Percentiles rank a stretch among this genome's conserved stretches.
These are phyloP conservation scores for Primulina huaijiensis DNA, from an alignment of 257 asterid genomes.

Conservation along the genomic window DNA sequence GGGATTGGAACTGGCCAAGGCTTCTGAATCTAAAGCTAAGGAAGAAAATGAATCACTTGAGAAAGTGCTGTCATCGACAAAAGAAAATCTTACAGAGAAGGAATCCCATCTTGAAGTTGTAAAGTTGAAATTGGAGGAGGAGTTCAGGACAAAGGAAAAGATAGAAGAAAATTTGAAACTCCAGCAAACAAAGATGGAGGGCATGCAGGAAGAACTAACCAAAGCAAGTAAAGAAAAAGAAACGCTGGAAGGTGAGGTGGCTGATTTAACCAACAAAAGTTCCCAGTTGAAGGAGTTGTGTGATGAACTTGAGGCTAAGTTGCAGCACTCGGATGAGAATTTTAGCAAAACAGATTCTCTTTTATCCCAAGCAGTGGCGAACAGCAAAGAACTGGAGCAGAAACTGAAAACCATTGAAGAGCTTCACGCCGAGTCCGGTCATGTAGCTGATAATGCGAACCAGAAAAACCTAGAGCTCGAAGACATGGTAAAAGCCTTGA, in stretches of 20 bases:
- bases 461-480: conserved; percentile 65
- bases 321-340: conserved; percentile 75
- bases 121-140: conserved; percentile 54
- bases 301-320: conserved; percentile 69
- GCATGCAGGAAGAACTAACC: conserved; percentile 47
- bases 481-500: conserved; percentile 43
- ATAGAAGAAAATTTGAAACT: conserved; percentile 40
- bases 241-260: conserved; percentile 54
- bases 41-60: conserved; percentile 56
- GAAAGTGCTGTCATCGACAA: conserved; percentile 37
- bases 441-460: conserved; percentile 41
- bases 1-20: conserved; percentile 49
- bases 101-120: conserved; percentile 51
- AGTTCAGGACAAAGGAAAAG: conserved; percentile 39
- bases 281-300: conserved; percentile 65
- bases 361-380: conserved; percentile 66
- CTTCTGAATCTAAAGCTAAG: conserved; percentile 55
- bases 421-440: conserved; percentile 61
- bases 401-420: conserved; percentile 66
- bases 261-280: conserved; percentile 48
- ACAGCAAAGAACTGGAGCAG: conserved; percentile 66
- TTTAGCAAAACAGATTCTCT: conserved; percentile 69
- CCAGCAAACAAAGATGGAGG: conserved; percentile 44
- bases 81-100: conserved; percentile 44
- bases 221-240: conserved; percentile 49